Evolutionary conservation across 331 rosid species (phyloP).

Genomic region (Pyrus hybrid): DNA sequence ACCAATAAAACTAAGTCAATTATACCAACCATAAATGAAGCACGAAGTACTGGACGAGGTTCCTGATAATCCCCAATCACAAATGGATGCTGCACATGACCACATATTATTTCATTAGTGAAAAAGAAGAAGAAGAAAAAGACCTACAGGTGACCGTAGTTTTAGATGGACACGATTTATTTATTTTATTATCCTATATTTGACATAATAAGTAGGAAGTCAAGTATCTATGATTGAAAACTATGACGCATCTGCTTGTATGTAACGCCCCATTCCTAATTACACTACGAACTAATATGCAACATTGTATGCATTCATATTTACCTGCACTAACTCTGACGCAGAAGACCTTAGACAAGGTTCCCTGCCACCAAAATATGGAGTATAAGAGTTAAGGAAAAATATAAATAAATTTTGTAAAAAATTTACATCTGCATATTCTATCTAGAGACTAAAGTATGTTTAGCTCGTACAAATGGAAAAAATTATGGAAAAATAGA

Average conservation of each 20-base stretch:
- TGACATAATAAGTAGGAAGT: background rate
- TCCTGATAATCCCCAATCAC: slow-evolving; percentile 50
- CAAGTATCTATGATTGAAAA: background rate
- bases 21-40: slow-evolving; percentile 54
- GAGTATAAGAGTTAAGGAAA: slow-evolving; percentile 1
- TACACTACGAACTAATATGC: background rate
- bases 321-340: slow-evolving; percentile 70
- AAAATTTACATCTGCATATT: background rate
- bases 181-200: background rate
- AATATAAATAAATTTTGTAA: background rate
- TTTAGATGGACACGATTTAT: background rate
- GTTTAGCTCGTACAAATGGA: no score
- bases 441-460: no score
- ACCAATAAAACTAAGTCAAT: slow-evolving; percentile 8
- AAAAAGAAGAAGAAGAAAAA: slow-evolving; percentile 1
- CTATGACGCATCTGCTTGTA: background rate
- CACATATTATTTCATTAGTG: slow-evolving; percentile 9
- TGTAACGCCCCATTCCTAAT: background rate
- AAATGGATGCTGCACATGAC: slow-evolving; percentile 79
- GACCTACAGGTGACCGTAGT: background rate
- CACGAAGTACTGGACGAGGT: slow-evolving; percentile 25
- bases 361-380: slow-evolving; percentile 59
- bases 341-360: slow-evolving; percentile 67
- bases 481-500: background rate
- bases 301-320: slow-evolving; percentile 6